Conservation (phyloP, 305 asterid species). For the Fraxinus angustifolia region DNA sequence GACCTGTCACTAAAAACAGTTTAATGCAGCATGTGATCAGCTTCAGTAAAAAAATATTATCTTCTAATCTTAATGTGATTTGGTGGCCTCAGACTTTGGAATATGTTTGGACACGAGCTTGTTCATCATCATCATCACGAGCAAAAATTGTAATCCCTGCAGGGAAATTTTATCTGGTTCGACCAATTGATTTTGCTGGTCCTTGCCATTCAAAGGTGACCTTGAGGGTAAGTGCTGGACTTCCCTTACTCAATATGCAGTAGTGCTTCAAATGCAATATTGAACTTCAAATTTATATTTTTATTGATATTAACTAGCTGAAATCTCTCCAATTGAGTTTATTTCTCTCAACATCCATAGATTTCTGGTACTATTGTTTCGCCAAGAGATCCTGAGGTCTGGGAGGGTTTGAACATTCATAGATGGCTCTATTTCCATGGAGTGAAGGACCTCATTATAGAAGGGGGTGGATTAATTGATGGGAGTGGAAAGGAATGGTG, state of each 20-base stretch:
- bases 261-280: neutral
- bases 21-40: neutral
- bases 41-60: neutral
- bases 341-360: constrained; percentile 27
- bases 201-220: constrained; percentile 63
- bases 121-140: constrained; percentile 36
- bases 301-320: neutral
- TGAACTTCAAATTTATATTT: neutral
- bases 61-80: constrained; percentile 18
- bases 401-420: constrained; percentile 56
- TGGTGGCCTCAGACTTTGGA: constrained; percentile 42
- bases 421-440: constrained; percentile 80
- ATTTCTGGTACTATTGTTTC: constrained; percentile 60
- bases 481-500: constrained; percentile 86
- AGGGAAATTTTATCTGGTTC: constrained; percentile 39
- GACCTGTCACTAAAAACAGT: neutral
- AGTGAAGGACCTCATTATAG: constrained; percentile 55
- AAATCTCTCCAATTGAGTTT: neutral
- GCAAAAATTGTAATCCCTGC: constrained; percentile 46
- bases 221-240: constrained; percentile 40
- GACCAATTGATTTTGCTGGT: constrained; percentile 55
- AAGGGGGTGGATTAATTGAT: constrained; percentile 68
- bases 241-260: neutral
- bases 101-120: constrained; percentile 61
- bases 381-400: constrained; percentile 63